phyloP scores from a whole-genome alignment of 2,329 filamentous ascomycete genomes.

The Catunica adiposa region DNA sequence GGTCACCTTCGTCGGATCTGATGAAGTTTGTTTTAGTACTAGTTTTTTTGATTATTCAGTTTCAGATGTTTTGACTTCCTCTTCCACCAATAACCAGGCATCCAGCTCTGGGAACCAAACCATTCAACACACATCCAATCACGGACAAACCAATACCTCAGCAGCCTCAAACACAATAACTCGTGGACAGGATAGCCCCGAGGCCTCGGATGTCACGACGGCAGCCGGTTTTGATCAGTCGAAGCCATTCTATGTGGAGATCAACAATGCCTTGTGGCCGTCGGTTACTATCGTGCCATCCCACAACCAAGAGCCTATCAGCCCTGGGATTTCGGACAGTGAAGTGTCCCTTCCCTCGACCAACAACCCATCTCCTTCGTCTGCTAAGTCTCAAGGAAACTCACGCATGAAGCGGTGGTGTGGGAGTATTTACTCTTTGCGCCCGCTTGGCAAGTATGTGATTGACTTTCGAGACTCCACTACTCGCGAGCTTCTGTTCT shows the following conservation, averaged over 20 bases:
- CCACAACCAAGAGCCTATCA: conserved; percentile 17
- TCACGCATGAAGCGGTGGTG: conserved; percentile 36
- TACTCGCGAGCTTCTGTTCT: conserved; percentile 50
- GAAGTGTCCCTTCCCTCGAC: conserved; percentile 12
- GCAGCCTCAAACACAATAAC: conserved; percentile 8
- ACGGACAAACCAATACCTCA: conserved; percentile 16
- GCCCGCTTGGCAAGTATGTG: conserved; percentile 59
- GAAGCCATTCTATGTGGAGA: conserved; percentile 63
- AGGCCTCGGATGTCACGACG: too few relatives aligned
- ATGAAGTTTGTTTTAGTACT: conserved; percentile 61
- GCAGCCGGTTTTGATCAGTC: conserved; percentile 34
- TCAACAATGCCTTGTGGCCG: conserved; percentile 68
- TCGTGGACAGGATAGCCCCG: neutral
- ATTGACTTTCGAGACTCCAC: conserved; percentile 59
- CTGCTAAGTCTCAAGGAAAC: neutral
- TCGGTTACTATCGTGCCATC: conserved; percentile 52
- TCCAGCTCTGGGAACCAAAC: neutral
- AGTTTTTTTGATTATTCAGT: conserved; percentile 38
- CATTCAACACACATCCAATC: neutral
- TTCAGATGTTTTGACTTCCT: neutral
- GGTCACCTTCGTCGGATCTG: conserved; percentile 64
- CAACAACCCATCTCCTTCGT: conserved; percentile 17
- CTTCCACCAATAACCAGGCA: conserved; percentile 20
- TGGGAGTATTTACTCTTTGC: conserved; percentile 52
- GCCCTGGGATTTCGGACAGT: conserved; percentile 2